These are phyloP conservation scores for Porogramme epimiltina DNA, from an alignment of 1,284 basidiomycete genomes.

Conservation along the genomic window DNA sequence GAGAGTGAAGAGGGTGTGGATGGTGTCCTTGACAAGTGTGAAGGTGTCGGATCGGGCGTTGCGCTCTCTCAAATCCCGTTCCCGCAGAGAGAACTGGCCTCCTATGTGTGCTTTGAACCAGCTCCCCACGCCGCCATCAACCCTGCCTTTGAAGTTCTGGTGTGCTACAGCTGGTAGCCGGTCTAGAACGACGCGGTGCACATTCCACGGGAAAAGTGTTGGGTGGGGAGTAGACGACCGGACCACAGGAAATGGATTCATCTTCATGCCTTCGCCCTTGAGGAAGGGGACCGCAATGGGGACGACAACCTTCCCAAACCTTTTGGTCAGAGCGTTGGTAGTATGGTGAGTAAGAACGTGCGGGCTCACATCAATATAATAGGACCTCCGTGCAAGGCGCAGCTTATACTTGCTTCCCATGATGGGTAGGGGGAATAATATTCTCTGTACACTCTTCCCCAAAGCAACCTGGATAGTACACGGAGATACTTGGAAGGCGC, in stretches of 20 bases:
- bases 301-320: conserved; percentile 37
- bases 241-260: conserved; percentile 37
- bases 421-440: conserved; percentile 38
- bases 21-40: conserved; percentile 35
- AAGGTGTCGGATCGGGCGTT: conserved; percentile 28
- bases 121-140: conserved; percentile 33
- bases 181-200: conserved; percentile 44
- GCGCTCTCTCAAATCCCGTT: conserved; percentile 22
- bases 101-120: no score
- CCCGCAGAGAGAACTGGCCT: conserved; percentile 34
- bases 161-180: conserved; percentile 35
- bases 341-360: conserved; percentile 15
- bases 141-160: conserved; percentile 26
- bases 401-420: conserved; percentile 34
- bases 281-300: conserved; percentile 27
- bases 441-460: conserved; percentile 24
- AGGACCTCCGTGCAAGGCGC: conserved; percentile 52
- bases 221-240: no score
- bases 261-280: conserved; percentile 24
- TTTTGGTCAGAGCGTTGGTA: no score
- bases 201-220: conserved; percentile 36
- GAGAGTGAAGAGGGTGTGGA: conserved; percentile 33
- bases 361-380: conserved; percentile 50
- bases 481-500: conserved; percentile 33
- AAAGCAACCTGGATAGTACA: conserved; percentile 35